Base-by-base conservation (phyloP, 2,329 filamentous ascomycete genomes). In the Davidsoniella australis region DNA sequence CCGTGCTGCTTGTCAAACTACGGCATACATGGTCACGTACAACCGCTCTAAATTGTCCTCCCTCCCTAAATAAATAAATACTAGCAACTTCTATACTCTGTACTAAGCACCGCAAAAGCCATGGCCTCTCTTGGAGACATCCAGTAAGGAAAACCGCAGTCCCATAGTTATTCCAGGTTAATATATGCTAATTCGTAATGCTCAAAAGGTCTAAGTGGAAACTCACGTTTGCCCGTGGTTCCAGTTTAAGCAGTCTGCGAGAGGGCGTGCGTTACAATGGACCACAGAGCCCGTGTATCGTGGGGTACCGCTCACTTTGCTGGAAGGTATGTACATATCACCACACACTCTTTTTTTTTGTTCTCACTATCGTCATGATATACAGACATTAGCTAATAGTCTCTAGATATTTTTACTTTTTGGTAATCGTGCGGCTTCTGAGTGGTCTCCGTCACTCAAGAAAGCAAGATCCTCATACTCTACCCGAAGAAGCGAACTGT, bases 261-360 rank as follows among this genome's bases (percentile, higher is more conserved):
- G 69, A 69, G 55, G 76, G 77, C n/a, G 71, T 85, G 47, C 76
- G 72, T 61, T 66, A 72, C 55, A 72, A 78, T 57, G 73, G 73
- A 16, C 62, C 72, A 14, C 63, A 63, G 9, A 82, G 73, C 58
- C 77, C 80, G 45, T 86, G 82, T 61, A 66, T 78, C 48, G 69
- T 78, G 43, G 86, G 85, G 12, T 76, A 87, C 55, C 78, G 88
- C 50, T 95, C 89, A 2, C 73, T 93, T 37, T 94, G 83, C 64
- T 96, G 89, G 89, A 95, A 94, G 76, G 84, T 82, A 47, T 12
- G 38, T 23, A 5, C 20, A 23, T 23, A 23, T 5, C 5, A 23
- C 5, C 20, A 23, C 20, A 23, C 20, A 23, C 20, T 1, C 20
- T n/a, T 10, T n/a, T 3, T 20, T n/a, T 16, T 17, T 9, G 16